Evolutionary conservation across 2,329 filamentous ascomycete genomes (phyloP), one percentile per base, ranked within the genome.

Genomic region (Penicillium oxalicum): DNA sequence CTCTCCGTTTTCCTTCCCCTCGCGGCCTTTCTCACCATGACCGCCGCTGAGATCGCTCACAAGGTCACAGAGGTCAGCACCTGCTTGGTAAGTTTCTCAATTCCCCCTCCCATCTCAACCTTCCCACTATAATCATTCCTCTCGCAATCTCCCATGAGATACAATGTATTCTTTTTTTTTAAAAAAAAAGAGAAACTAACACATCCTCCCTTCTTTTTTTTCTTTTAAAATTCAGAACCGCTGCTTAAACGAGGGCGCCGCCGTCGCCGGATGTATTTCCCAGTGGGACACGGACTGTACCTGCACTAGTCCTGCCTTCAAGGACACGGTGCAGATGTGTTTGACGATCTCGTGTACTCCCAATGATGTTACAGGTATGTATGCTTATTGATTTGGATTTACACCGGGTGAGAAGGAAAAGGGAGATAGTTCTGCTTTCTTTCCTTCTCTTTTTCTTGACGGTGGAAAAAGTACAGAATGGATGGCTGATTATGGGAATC

Each of bases 1-100:
- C 51, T 57, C 34, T 54, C 55, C 2, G 52, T 53, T 40, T 52
- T 56, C 46, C 39, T 51, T 9, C 55, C 55, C 2, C 44, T 57
- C 28, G 44, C 55, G n/a, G 47, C 53, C 12, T 54, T 57, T 45
- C 34, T 57, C n/a, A 51, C 53, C 29, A 48, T 46, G 36, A 43
- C 50, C 5, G 44, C 44, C 11, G 55, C 55, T 35, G 53, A 54
- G 28, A 18, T 47, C 13, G 25, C 38, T 29, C 11, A 38, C 18
- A 36, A 35, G 11, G 45, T 47, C 6, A 34, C 38, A 7, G 33
- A 51, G 12, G n/a, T 47, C 28, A 57, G 55, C 49, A 40, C 26
- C 2, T 56, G 47, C 35, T 42, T 56, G 38, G 55, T 57, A 43
- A 29, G 39, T n/a, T 28, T 18, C 24, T 27, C 32, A 25, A 3